A percentile compares a stretch with the other conserved stretches of the same genome.
These are phyloP conservation scores for Leptographium radiaticola DNA, from an alignment of 2,329 filamentous ascomycete species.

Conservation along the genomic window DNA sequence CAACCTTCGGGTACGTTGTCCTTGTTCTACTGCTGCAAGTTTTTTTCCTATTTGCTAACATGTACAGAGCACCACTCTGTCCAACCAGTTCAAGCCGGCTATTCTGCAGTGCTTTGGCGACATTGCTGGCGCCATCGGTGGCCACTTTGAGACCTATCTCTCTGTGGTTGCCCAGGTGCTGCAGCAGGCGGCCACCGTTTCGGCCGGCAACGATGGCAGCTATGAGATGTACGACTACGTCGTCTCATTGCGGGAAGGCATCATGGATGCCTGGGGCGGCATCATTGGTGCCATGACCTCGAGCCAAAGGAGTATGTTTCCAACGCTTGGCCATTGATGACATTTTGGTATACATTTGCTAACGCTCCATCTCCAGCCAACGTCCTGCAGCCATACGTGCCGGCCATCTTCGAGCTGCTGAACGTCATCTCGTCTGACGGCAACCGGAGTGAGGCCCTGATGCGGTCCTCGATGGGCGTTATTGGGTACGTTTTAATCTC, in stretches of 20 bases:
- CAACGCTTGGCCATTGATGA: neutral
- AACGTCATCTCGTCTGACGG: slow-evolving; percentile 66
- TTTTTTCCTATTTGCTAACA: slow-evolving; percentile 1
- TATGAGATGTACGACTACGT: slow-evolving; percentile 98
- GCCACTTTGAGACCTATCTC: slow-evolving; percentile 85
- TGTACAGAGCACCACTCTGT: slow-evolving; percentile 63
- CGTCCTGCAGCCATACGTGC: slow-evolving; percentile 63
- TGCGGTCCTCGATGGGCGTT: slow-evolving; percentile 93
- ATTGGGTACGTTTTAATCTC: slow-evolving; percentile 57
- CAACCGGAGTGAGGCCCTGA: slow-evolving; percentile 81
- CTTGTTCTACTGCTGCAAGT: slow-evolving; percentile 6
- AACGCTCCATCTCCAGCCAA: slow-evolving; percentile 36
- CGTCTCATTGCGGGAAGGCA: slow-evolving; percentile 85
- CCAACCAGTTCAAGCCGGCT: slow-evolving; percentile 94
- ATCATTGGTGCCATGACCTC: slow-evolving; percentile 90
- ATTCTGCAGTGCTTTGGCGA: slow-evolving; percentile 98
- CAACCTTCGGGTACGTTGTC: slow-evolving; percentile 59
- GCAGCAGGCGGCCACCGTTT: slow-evolving; percentile 80
- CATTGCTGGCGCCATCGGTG: slow-evolving; percentile 86
- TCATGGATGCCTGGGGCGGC: slow-evolving; percentile 98
- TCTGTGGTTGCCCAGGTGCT: slow-evolving; percentile 86
- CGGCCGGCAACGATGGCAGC: slow-evolving; percentile 62
- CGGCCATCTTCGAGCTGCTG: slow-evolving; percentile 77
- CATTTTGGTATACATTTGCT: slow-evolving; percentile 12
- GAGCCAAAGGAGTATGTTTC: slow-evolving; percentile 56